A percentile compares a stretch with the other conserved stretches of the same genome.
phyloP scores from a whole-genome alignment of 352 stramenopile species.

The Pythium periplocum region DNA sequence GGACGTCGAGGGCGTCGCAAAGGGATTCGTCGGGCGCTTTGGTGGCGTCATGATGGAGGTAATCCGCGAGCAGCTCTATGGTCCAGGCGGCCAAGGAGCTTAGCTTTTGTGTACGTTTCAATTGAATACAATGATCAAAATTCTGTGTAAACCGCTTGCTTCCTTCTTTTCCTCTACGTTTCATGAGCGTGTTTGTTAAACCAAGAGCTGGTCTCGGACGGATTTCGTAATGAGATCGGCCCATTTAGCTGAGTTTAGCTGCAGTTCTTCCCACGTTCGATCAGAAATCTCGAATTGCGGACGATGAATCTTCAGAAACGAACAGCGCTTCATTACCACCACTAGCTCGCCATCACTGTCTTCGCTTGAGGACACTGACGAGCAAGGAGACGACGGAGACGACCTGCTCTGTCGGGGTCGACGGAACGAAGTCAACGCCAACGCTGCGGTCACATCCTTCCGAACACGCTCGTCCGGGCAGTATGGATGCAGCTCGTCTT shows the following conservation, averaged over 20 bases:
- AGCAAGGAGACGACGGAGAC: background rate
- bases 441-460: constrained; percentile 20
- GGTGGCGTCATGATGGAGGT: too few relatives aligned
- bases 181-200: background rate
- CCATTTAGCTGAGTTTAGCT: background rate
- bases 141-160: constrained; percentile 2
- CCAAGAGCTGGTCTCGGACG: background rate
- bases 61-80: too few relatives aligned
- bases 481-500: constrained; percentile 49
- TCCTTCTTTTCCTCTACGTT: constrained; percentile 2
- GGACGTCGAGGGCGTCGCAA: too few relatives aligned
- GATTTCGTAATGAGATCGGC: background rate
- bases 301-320: constrained; percentile 6
- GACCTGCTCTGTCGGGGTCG: background rate
- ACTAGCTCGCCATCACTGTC: constrained; percentile 4
- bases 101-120: too few relatives aligned
- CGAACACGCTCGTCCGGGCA: constrained; percentile 18
- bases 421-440: constrained; percentile 11
- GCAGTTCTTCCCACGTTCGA: background rate
- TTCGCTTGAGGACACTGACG: background rate
- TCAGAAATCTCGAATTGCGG: constrained; percentile 1
- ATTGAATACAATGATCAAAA: background rate
- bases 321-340: constrained; percentile 9
- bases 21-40: too few relatives aligned
- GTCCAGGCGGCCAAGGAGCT: too few relatives aligned